These are phyloP conservation scores for Aspergillus sclerotialis DNA, from an alignment of 2,329 filamentous ascomycete genomes.

Conservation along the genomic window DNA sequence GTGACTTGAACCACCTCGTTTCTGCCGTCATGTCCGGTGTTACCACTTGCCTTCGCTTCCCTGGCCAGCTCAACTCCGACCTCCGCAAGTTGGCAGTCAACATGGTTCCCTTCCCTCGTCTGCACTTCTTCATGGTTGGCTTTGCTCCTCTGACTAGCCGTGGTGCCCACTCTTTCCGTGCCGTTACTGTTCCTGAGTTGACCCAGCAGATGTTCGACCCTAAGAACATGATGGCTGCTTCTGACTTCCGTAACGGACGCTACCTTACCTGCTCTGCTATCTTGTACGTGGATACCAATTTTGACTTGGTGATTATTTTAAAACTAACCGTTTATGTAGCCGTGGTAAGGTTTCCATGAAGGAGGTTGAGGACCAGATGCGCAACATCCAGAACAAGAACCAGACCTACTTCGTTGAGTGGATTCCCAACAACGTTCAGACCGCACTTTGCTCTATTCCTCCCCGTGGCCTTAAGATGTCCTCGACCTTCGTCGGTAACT, in stretches of 20 bases:
- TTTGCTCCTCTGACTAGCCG: slow-evolving; percentile 96
- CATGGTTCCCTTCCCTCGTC: slow-evolving; percentile 99
- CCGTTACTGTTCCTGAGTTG: slow-evolving; percentile 93
- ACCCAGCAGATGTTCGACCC: slow-evolving; percentile 99
- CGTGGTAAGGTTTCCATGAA: slow-evolving; percentile 99
- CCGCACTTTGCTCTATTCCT: slow-evolving; percentile 96
- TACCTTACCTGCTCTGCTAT: slow-evolving; percentile 99
- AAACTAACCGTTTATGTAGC: slow-evolving; percentile 45
- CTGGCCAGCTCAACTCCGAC: slow-evolving; percentile 99
- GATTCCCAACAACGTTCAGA: slow-evolving; percentile 99
- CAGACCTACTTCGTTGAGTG: slow-evolving; percentile 99
- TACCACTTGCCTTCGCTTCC: slow-evolving; percentile 98
- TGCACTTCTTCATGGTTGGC: slow-evolving; percentile 99
- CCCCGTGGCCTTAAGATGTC: slow-evolving; percentile 98
- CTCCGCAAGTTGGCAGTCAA: slow-evolving; percentile 99
- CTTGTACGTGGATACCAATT: slow-evolving; percentile 53
- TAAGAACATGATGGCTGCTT: slow-evolving; percentile 99
- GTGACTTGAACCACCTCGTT: slow-evolving; percentile 98
- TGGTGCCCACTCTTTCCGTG: slow-evolving; percentile 90
- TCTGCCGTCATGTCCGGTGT: slow-evolving; percentile 99
- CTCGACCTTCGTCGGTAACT: slow-evolving; percentile 98
- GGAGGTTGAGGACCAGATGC: slow-evolving; percentile 99
- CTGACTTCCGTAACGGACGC: slow-evolving; percentile 98
- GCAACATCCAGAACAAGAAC: slow-evolving; percentile 99
- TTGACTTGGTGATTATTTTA: neutral